Evolutionary conservation across 1,284 basidiomycete species (phyloP), one percentile per base, ranked within the genome.

Genomic region (Psilocybe mexicana): DNA sequence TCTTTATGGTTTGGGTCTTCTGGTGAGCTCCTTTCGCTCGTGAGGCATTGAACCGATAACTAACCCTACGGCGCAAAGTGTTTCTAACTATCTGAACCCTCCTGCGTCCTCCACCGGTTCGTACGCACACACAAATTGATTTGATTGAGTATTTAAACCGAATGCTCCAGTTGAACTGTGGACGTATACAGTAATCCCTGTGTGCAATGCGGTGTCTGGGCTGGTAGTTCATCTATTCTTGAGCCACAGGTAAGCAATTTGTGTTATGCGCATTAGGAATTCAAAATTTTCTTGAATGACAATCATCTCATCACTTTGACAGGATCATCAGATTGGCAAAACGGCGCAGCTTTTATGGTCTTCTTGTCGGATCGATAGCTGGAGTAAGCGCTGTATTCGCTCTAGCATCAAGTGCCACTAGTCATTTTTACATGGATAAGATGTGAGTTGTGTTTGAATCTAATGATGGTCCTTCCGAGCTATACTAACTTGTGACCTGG

Each of bases 181-280:
- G 68, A 58, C 58, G 3, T 65, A 57, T 44, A 57, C 64, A 8
- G 44, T 63, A 6, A 64, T 64, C 10, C 65, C 66, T 2, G 60
- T 69, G 25, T 68, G 58, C 43, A 65, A 60, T 24, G 61, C 65
- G 1, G 6, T 67, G 5, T 63, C 62, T 18, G 63, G 67, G 12
- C 12, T 64, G 14, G 47, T 68, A 43, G 57, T 64, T 2, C 68
- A 68, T 54, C 23, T 60, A 3, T 68, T 69, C 57, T 48, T 68
- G 12, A 55, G 55, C 26, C 50, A 63, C 50, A 63, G 65, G 67
- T 67, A 24, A 6, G 61, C 30, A 11, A 24, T 10, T 6, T 18
- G 12, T 7, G 28, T 30, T 26, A n/a, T 14, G 2, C 14, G n/a
- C 11, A 46, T 25, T 24, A 25, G 2, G 14, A 26, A 26, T 26